phyloP scores from a whole-genome alignment of 805 yeast species.

The Starmera pachycereana region DNA sequence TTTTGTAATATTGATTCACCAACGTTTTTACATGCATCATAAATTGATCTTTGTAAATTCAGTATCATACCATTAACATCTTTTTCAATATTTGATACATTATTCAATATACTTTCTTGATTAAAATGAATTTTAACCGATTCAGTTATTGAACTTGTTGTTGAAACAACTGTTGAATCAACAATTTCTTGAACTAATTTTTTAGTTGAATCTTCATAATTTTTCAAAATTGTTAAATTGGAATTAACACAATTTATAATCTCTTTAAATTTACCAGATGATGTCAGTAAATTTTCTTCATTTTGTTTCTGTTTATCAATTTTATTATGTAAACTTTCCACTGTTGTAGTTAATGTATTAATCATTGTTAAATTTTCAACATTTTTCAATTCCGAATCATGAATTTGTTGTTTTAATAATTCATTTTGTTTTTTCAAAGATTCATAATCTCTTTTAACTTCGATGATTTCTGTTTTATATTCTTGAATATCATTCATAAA shows the following conservation, averaged over 20 bases:
- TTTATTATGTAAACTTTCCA: constrained; percentile 18
- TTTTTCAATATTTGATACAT: constrained; percentile 4
- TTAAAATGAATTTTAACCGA: neutral
- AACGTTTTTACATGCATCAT: constrained; percentile 15
- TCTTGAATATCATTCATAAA: constrained; percentile 38
- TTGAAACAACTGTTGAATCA: constrained; percentile 2
- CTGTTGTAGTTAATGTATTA: constrained; percentile 17
- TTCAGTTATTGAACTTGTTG: constrained; percentile 2
- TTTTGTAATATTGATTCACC: constrained; percentile 12
- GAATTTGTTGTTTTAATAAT: constrained; percentile 14
- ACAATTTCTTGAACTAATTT: constrained; percentile 6
- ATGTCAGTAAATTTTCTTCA: constrained; percentile 21
- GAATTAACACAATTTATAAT: constrained; percentile 20
- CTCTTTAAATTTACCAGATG: constrained; percentile 23
- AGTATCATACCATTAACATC: constrained; percentile 7
- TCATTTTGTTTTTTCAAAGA: constrained; percentile 28
- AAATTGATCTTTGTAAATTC: constrained; percentile 10
- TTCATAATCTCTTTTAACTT: constrained; percentile 31
- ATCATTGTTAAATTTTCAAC: constrained; percentile 15
- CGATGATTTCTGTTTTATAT: constrained; percentile 39
- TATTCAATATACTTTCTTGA: neutral
- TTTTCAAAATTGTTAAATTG: constrained; percentile 16
- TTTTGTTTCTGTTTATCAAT: constrained; percentile 20
- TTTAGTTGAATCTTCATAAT: constrained; percentile 14
- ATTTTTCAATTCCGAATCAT: constrained; percentile 13